These are phyloP conservation scores for Ophiostoma australiae DNA, from an alignment of 2,329 filamentous ascomycete species.

Conservation along the genomic window DNA sequence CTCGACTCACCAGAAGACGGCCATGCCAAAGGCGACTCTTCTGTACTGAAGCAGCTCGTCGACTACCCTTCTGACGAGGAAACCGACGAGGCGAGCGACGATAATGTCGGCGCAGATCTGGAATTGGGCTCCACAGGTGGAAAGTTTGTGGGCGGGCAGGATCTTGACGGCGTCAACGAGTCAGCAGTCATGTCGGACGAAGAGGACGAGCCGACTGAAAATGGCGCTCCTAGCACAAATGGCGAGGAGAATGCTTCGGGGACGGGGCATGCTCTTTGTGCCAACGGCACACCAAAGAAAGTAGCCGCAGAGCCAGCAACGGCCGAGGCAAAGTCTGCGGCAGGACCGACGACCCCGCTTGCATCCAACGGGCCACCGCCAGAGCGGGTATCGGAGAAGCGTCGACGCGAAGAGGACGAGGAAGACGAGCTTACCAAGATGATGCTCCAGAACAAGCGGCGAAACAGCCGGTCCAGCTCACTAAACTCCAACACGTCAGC, in stretches of 20 bases:
- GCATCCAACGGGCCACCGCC: slow-evolving; percentile 44
- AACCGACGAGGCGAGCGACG: slow-evolving; percentile 17
- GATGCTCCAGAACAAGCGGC: slow-evolving; percentile 59
- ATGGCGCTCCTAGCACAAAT: neutral
- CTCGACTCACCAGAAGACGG: slow-evolving; percentile 31
- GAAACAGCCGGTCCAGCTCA: slow-evolving; percentile 48
- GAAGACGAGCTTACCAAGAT: slow-evolving; percentile 88
- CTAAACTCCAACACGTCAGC: slow-evolving; percentile 27
- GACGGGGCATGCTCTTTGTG: neutral
- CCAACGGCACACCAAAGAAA: neutral
- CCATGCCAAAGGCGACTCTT: slow-evolving; percentile 58
- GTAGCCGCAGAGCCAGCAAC: neutral
- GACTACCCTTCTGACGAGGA: slow-evolving; percentile 89
- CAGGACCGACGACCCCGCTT: neutral
- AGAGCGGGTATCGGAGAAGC: slow-evolving; percentile 81
- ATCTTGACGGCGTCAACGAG: slow-evolving; percentile 7
- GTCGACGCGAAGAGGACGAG: slow-evolving; percentile 85
- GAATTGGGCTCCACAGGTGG: slow-evolving; percentile 10
- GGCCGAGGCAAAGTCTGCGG: neutral
- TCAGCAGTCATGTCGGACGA: slow-evolving; percentile 15
- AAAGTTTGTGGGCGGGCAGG: neutral
- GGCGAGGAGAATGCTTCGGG: neutral
- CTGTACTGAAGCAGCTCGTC: slow-evolving; percentile 68
- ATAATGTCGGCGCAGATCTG: neutral
- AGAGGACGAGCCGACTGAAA: neutral